Evolutionary conservation across 805 yeast genomes (phyloP).

Genomic region (Ascoidea rubescens): DNA sequence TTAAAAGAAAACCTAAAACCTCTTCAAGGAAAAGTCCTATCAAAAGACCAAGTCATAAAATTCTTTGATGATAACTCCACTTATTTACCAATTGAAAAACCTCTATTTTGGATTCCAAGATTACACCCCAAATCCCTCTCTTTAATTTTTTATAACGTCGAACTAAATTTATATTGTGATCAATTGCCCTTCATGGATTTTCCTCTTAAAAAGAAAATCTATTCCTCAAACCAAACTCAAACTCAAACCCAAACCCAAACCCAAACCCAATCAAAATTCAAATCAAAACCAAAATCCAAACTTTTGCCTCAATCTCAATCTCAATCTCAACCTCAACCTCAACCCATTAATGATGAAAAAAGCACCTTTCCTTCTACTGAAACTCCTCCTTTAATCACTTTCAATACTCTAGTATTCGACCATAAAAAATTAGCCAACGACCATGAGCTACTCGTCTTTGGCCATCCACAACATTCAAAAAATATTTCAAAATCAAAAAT

Average conservation of each 20-base stretch:
- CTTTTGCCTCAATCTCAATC: too few relatives aligned
- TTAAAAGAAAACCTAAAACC: background rate
- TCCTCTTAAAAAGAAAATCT: background rate
- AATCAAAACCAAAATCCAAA: background rate
- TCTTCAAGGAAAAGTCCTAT: slow-evolving; percentile 16
- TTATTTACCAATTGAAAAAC: background rate
- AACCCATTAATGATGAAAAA: too few relatives aligned
- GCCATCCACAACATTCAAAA: background rate
- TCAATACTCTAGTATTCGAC: background rate
- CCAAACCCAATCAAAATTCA: too few relatives aligned
- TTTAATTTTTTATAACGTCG: slow-evolving; percentile 40
- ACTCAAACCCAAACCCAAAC: too few relatives aligned
- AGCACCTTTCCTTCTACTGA: too few relatives aligned
- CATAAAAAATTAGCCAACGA: background rate
- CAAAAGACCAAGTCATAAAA: slow-evolving; percentile 23
- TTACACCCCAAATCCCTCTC: slow-evolving; percentile 40
- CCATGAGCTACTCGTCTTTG: background rate
- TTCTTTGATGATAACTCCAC: slow-evolving; percentile 20
- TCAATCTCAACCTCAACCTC: too few relatives aligned
- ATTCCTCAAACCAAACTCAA: too few relatives aligned
- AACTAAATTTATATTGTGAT: slow-evolving; percentile 43
- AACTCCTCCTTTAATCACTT: background rate
- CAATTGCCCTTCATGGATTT: slow-evolving; percentile 32
- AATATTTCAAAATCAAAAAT: background rate
- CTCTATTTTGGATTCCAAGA: slow-evolving; percentile 49